Base-by-base conservation (phyloP, 495 filamentous ascomycete genomes). In the Staphylotrichum tortipilum region DNA sequence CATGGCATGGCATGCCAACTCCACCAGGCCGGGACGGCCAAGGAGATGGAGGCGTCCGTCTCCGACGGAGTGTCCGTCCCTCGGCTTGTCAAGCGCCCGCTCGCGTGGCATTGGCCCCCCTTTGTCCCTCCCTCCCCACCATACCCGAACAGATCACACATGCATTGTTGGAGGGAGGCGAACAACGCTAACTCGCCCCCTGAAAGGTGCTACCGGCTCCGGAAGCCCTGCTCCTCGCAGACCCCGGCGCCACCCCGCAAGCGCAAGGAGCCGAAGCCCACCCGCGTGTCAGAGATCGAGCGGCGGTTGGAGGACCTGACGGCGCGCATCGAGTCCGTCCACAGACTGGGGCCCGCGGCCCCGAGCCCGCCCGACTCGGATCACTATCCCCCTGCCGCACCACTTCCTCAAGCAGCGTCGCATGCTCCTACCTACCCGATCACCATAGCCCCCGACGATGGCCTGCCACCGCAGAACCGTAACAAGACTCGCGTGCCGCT, bases 181-280 rank as follows among this genome's bases (percentile, higher is more conserved):
- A 12, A 31, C 1, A 21, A 24, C 28, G 41, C 43, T 45, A 24
- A 45, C 43, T 1, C 10, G 12, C 7, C 19, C 21, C 5, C 6
- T n/a, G n/a, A n/a, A 44, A 67, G 64, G 35, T 67, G 64, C 35
- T 48, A 64, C 19, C 57, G 64, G 0, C 56, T 67, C 3, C 40
- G 47, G 42, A 67, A 64, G 50, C 29, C 50, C 37, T 67, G 64
- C 40, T 50, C 51, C 24, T 50, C 53, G 7, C 61, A 63, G 47
- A 59, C 47, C 9, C 64, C 64, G 14, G 61, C 64, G 5, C 61
- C 64, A 12, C 55, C 61, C 4, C 55, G 59, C 17, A 51, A 56
- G 53, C 56, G 59, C 19, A 67, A 67, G 56, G 55, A 59, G 21
- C 60, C 56, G 35, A 62, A 62, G 55, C 57, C 57, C n/a, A 60